These are phyloP conservation scores for Ascoidea asiatica DNA, from an alignment of 805 yeast species.

Conservation along the genomic window DNA sequence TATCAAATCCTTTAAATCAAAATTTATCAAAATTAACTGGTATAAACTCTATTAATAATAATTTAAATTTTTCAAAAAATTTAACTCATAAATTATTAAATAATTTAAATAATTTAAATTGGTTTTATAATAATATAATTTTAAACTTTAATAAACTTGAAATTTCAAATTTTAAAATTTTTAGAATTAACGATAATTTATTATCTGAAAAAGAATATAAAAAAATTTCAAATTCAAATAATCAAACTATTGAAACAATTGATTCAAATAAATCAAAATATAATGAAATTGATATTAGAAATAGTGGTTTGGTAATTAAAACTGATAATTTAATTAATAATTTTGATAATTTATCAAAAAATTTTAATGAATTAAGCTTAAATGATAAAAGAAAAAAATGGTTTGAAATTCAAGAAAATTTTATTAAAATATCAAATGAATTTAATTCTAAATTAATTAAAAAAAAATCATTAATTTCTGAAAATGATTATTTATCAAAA, in stretches of 20 bases:
- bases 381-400: conserved; percentile 8
- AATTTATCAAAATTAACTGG: conserved; percentile 36
- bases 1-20: conserved; percentile 53
- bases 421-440: conserved; percentile 15
- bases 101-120: conserved; percentile 32
- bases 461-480: conserved; percentile 36
- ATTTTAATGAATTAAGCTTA: conserved; percentile 7
- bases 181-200: conserved; percentile 29
- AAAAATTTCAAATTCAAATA: conserved; percentile 15
- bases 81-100: conserved; percentile 54
- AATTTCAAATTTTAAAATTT: conserved; percentile 28
- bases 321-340: conserved; percentile 8
- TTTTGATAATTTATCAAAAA: conserved; percentile 12
- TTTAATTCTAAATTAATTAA: conserved; percentile 24
- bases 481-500: conserved; percentile 46
- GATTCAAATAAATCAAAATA: conserved; percentile 7
- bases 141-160: conserved; percentile 26
- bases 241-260: conserved; percentile 12
- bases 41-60: conserved; percentile 26
- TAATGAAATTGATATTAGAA: conserved; percentile 10
- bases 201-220: conserved; percentile 25
- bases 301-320: conserved; percentile 11
- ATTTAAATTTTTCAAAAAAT: conserved; percentile 19
- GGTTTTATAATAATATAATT: conserved; percentile 27
- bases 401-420: conserved; percentile 18